Evolutionary conservation across 495 filamentous ascomycete genomes (phyloP), one percentile per base, ranked within the genome.

Genomic region (Letharia lupina): DNA sequence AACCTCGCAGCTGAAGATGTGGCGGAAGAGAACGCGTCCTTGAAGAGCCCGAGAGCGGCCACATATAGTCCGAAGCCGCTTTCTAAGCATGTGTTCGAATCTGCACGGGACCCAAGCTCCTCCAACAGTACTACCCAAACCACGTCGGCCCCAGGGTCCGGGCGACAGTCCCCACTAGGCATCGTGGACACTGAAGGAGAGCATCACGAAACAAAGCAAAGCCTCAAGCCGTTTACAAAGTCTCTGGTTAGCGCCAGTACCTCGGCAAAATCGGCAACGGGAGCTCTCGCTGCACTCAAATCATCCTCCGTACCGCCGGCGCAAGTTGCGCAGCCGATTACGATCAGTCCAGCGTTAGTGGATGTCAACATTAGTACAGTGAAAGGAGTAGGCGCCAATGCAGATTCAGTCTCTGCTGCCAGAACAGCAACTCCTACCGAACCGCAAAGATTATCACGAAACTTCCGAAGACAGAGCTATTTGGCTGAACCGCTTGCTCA

Each of bases 291-390:
- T 0, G 52, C 33, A 45, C 52, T 65, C 18, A 69, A 64, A 40
- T 64, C 56, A 37, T 54, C 65, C 48, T 45, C 64, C 13, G n/a
- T 40, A 28, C 45, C 44, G 0, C 42, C 62, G 48, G 56, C 58
- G 60, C 64, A 61, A 16, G 58, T 59, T 35, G n/a, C 59, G 1
- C 57, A 61, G n/a, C 44, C 58, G 15, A 61, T 45, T 33, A 61
- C 64, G 10, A 45, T 65, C 40, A 76, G 79, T 65, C 76, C 79
- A 23, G 72, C 77, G 11, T 72, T 87, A 47, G 84, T 81, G 15
- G 81, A 87, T 37, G 71, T 86, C 20, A 82, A 84, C 70, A 81
- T 83, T 35, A 86, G 77, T 68, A 84, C 80, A 28, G 74, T 84
- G 52, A 83, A 79, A 71, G 82, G 85, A 54, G 61, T 16, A 11